These are phyloP conservation scores for Melocanna baccifera DNA, from an alignment of 176 grass and related monocot species.

Conservation along the genomic window DNA sequence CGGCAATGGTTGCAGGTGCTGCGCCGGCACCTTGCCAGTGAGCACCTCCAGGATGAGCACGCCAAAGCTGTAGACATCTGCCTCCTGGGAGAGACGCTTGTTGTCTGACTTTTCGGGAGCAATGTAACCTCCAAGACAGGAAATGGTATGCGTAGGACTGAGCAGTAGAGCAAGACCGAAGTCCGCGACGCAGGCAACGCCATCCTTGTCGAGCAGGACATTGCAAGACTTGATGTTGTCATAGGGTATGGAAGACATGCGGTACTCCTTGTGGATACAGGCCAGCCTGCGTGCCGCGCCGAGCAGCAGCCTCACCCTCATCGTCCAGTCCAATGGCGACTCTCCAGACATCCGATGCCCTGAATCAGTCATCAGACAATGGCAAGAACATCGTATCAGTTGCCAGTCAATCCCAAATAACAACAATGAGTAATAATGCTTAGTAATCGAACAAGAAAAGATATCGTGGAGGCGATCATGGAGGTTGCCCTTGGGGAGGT, in stretches of 20 bases:
- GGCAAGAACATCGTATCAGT: background rate
- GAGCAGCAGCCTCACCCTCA: constrained; percentile 50
- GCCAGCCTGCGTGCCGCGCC: constrained; percentile 60
- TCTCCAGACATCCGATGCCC: constrained; percentile 47
- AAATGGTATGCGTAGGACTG: constrained; percentile 47
- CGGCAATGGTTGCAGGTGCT: constrained; percentile 27
- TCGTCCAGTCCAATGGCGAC: constrained; percentile 64
- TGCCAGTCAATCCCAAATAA: background rate
- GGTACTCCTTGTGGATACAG: constrained; percentile 61
- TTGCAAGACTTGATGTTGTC: constrained; percentile 82
- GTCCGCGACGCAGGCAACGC: constrained; percentile 56
- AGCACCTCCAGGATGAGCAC: constrained; percentile 72
- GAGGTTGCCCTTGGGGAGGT: constrained; percentile 77
- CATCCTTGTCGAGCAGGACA: constrained; percentile 58
- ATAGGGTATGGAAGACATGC: constrained; percentile 46
- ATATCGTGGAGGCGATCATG: constrained; percentile 62
- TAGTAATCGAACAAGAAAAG: background rate
- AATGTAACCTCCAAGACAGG: constrained; percentile 58
- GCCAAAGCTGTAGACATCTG: constrained; percentile 78
- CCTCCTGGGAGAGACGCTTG: constrained; percentile 67
- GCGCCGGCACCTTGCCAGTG: constrained; percentile 56
- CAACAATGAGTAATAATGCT: background rate
- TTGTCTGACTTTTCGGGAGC: constrained; percentile 53
- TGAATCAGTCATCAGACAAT: constrained; percentile 2
- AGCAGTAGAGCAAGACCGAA: constrained; percentile 64